Conservation (phyloP, 805 yeast genomes). For the Sugiyamaella boreocaroliniensis region DNA sequence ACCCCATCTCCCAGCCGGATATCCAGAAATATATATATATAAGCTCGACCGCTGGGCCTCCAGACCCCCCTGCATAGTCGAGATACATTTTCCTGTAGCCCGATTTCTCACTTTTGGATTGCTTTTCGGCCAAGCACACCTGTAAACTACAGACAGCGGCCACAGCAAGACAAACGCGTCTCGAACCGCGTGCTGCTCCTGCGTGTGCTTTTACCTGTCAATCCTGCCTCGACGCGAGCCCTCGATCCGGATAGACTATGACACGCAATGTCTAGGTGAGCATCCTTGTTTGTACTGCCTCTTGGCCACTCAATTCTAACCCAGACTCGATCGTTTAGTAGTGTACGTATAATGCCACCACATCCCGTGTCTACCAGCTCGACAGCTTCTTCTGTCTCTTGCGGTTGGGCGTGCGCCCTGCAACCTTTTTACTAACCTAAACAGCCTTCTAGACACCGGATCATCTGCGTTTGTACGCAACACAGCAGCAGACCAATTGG, state of each 20-base stretch:
- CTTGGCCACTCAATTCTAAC: not conserved
- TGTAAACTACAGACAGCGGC: too few species aligned
- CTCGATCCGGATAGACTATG: not conserved
- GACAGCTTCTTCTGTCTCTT: too few species aligned
- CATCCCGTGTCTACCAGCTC: too few species aligned
- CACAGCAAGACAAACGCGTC: too few species aligned
- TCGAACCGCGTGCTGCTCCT: too few species aligned
- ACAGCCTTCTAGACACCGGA: conserved; percentile 70
- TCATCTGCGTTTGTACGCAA: conserved; percentile 88
- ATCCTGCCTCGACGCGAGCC: not conserved
- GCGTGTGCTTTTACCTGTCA: too few species aligned
- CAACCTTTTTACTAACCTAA: not conserved
- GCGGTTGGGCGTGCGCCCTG: not conserved
- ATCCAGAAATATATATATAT: not conserved
- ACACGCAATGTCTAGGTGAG: conserved; percentile 13
- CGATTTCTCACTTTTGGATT: not conserved
- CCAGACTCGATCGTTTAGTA: conserved; percentile 52
- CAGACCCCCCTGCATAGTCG: not conserved
- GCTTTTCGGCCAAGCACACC: not conserved
- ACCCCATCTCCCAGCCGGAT: not conserved
- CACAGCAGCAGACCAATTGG: conserved; percentile 95
- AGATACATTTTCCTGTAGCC: not conserved
- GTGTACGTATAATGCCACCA: conserved; percentile 24
- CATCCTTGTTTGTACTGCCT: not conserved
- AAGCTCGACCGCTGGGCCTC: not conserved